Conservation (phyloP, 192 early-diverging fungal species). For the Phlyctochytrium planicorne region DNA sequence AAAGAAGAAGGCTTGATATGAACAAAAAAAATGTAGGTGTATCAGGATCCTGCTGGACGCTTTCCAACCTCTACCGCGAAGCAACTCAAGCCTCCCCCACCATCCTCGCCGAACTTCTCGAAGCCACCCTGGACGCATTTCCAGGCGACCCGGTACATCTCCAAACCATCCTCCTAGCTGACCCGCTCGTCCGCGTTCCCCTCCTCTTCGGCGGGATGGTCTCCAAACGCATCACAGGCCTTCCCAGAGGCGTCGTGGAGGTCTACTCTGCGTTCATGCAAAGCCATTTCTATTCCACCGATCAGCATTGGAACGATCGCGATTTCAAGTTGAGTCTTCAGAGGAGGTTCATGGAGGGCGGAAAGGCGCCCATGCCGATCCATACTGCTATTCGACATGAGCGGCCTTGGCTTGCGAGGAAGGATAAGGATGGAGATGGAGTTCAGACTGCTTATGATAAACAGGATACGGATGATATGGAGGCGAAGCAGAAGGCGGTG, state of each 20-base stretch:
- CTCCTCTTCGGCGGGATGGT: constrained; percentile 25
- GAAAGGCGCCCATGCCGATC: constrained; percentile 69
- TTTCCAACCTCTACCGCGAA: constrained; percentile 47
- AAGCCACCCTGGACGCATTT: not conserved
- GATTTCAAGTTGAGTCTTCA: constrained; percentile 61
- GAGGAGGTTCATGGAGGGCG: constrained; percentile 53
- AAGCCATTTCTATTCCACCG: constrained; percentile 38
- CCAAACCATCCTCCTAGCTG: constrained; percentile 7
- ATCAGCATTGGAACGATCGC: constrained; percentile 30
- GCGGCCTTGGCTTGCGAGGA: constrained; percentile 22
- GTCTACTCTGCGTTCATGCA: constrained; percentile 57
- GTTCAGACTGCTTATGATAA: constrained; percentile 8
- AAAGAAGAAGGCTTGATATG: too few species aligned
- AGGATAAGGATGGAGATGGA: constrained; percentile 9
- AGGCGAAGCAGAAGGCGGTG: not conserved
- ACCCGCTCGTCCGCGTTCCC: constrained; percentile 26
- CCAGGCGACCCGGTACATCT: constrained; percentile 23
- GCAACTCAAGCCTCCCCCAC: constrained; percentile 11
- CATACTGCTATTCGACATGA: constrained; percentile 74
- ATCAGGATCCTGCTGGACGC: constrained; percentile 65
- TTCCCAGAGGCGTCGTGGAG: constrained; percentile 56
- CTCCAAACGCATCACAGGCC: constrained; percentile 20
- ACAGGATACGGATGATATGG: constrained; percentile 21
- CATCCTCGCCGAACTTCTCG: constrained; percentile 19
- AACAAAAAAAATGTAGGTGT: constrained; percentile 33